A percentile compares a stretch with the other conserved stretches of the same genome.
Evolutionary conservation across 2,329 filamentous ascomycete species (phyloP).

Genomic region (Hortaea sp.): DNA sequence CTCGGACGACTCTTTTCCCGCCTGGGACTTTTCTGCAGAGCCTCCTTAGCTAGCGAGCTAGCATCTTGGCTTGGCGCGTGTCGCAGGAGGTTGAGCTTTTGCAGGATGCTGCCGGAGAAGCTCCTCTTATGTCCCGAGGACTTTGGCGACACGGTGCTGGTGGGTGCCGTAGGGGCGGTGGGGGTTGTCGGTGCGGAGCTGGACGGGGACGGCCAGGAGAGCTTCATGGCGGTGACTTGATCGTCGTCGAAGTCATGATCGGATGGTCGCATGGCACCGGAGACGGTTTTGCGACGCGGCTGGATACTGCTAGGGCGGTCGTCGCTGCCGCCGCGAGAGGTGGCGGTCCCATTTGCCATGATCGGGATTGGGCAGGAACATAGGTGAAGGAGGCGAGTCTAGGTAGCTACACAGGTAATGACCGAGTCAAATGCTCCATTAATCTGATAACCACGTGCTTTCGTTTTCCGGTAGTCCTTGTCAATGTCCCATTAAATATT

Average conservation of each 20-base stretch:
- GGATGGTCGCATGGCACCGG: neutral
- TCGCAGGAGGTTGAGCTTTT: slow-evolving; percentile 60
- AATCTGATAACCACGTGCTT: no score
- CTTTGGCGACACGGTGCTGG: neutral
- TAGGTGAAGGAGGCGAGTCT: neutral
- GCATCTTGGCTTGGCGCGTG: slow-evolving; percentile 27
- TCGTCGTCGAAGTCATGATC: neutral
- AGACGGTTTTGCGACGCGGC: slow-evolving; percentile 7
- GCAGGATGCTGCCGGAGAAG: slow-evolving; percentile 56
- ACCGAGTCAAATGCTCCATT: no score
- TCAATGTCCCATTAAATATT: no score
- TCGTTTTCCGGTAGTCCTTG: no score
- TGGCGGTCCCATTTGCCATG: slow-evolving; percentile 6
- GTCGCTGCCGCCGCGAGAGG: slow-evolving; percentile 2
- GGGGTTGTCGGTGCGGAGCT: slow-evolving; percentile 12
- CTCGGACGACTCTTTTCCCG: slow-evolving; percentile 18
- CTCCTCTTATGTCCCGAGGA: slow-evolving; percentile 39
- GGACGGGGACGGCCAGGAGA: slow-evolving; percentile 14
- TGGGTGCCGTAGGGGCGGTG: neutral
- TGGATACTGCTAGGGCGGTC: slow-evolving; percentile 3
- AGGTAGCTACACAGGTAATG: neutral
- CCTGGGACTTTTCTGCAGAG: slow-evolving; percentile 17
- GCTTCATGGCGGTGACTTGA: slow-evolving; percentile 13
- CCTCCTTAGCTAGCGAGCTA: slow-evolving; percentile 22
- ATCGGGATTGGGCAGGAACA: neutral